Base-by-base conservation (phyloP, 192 early-diverging fungal species). In the Endogone sp. region DNA sequence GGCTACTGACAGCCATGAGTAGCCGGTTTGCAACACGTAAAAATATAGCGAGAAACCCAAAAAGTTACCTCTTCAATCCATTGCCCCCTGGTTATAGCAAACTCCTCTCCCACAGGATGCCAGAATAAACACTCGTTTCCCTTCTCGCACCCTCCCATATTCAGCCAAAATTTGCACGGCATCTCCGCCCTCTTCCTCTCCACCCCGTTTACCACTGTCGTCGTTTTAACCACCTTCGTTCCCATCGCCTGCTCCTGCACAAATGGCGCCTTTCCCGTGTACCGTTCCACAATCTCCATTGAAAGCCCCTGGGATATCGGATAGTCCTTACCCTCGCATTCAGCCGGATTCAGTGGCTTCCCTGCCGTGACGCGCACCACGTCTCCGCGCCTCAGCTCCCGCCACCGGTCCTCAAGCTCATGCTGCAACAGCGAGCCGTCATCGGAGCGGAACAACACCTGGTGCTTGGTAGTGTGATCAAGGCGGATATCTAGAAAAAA, bases 371-470 rank as follows among this genome's bases (percentile, higher is more conserved):
- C 44, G 29, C 56, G 22, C 20, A 76, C 59, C 16, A 54, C n/a
- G 60, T 71, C 24, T 9, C 75, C 75, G 21, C 56, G 62, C 37
- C 58, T 63, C 11, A 32, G 37, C 28, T n/a, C 24, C 23, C 63
- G 65, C 30, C 32, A 68, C 22, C 56, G 24, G 3, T 76, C 75
- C 55, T 76, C 64, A 10, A 68, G 29, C 23, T 31, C 30, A 24
- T 64, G 26, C 4, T 59, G 37, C 20, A 63, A 21, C 54, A 68
- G 24, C 3, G 74, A 76, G 10, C 58, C 23, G 59, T 84, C 82
- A 37, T 83, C 82, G 22, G 71, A 74, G 20, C 82, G 77, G 66
- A 84, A 75, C 20, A 81, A 67, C 21, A 84, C 60, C 30, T 80
- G 80, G 21, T 44, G 32, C 49, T 79, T 81, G 37, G 37, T 44